Base-by-base conservation (phyloP, 2,329 filamentous ascomycete genomes). In the Pseudogymnoascus sp. region DNA sequence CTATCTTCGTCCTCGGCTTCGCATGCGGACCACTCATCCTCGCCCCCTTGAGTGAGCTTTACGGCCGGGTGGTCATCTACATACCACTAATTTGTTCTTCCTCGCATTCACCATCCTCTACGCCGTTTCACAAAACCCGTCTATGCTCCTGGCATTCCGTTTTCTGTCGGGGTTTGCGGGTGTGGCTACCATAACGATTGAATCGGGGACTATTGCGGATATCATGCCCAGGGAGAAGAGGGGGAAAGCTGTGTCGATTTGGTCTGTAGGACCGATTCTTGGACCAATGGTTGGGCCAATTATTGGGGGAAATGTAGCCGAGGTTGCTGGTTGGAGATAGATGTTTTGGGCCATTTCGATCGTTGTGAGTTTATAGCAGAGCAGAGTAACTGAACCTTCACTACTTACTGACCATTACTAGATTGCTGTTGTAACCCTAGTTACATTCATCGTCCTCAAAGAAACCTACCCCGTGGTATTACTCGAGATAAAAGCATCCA, bases 151-250 rank as follows among this genome's bases (percentile, higher is more conserved):
- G 38, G 74, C 73, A 1, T 79, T 81, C 60, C 75, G 80, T 0
- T 80, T 82, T 64, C 68, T 83, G 1, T 75, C 78, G 0, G 80
- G 79, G 0, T 72, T 79, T 33, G 75, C 86, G 56, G 87, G 87
- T 35, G 81, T 81, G 2, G 80, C 80, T 35, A 82, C 85, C 0
- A 72, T 90, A 8, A 87, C 86, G 0, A 86, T 86, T 64, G 66
- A 62, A 5, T 84, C 84, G 31, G 86, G 86, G 21, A 83, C 83
- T 3, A 84, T 90, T 35, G 82, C 84, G 28, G 88, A 90, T 71
- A 78, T 90, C 73, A 79, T 89, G 31, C 70, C 72, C 0, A 79
- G 80, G 56, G 81, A 85, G 68, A 78, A 83, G 66, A 79, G 85
- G 37, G 84, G 82, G 6, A 74, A 76, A 2, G 82, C 82, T 62